These are phyloP conservation scores for Camelina neglecta DNA, from an alignment of 345 rosid species.

Conservation along the genomic window DNA sequence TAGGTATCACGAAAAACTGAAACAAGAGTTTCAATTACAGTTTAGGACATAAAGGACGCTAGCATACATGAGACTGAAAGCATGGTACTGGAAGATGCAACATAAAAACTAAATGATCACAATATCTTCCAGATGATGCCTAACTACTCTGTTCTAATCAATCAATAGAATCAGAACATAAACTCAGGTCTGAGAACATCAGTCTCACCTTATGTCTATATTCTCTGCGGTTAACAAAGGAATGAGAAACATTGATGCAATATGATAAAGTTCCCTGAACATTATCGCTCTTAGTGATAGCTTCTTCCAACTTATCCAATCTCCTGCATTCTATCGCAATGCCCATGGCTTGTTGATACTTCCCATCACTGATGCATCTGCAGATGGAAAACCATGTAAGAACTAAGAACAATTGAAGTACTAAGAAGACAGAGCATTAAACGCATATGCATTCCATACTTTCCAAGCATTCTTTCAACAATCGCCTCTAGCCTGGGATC, in stretches of 20 bases:
- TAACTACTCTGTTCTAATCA: slow-evolving; percentile 6
- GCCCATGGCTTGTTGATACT: slow-evolving; percentile 99
- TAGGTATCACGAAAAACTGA: not conserved
- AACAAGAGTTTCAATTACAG: slow-evolving; percentile 15
- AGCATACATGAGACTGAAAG: not conserved
- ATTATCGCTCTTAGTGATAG: slow-evolving; percentile 88
- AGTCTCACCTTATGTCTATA: slow-evolving; percentile 82
- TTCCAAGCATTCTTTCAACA: slow-evolving; percentile 98
- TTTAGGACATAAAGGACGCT: slow-evolving; percentile 8
- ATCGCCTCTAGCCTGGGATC: slow-evolving; percentile 92
- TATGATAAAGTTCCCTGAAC: slow-evolving; percentile 82
- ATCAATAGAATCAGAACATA: slow-evolving; percentile 8
- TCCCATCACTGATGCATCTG: slow-evolving; percentile 95
- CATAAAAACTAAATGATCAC: slow-evolving; percentile 14
- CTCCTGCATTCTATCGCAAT: slow-evolving; percentile 97
- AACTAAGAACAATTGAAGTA: slow-evolving; percentile 34
- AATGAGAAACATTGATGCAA: slow-evolving; percentile 86
- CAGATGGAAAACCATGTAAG: slow-evolving; percentile 30
- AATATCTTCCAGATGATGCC: slow-evolving; percentile 17
- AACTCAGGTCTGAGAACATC: not conserved
- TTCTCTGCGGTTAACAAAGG: slow-evolving; percentile 88
- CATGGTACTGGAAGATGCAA: slow-evolving; percentile 12
- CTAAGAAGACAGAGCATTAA: slow-evolving; percentile 5
- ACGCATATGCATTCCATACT: slow-evolving; percentile 57
- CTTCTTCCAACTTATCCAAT: slow-evolving; percentile 97